A percentile compares a stretch with the other conserved stretches of the same genome.
These are phyloP conservation scores for Verticillium klebahnii DNA, from an alignment of 2,329 filamentous ascomycete species.

Conservation along the genomic window DNA sequence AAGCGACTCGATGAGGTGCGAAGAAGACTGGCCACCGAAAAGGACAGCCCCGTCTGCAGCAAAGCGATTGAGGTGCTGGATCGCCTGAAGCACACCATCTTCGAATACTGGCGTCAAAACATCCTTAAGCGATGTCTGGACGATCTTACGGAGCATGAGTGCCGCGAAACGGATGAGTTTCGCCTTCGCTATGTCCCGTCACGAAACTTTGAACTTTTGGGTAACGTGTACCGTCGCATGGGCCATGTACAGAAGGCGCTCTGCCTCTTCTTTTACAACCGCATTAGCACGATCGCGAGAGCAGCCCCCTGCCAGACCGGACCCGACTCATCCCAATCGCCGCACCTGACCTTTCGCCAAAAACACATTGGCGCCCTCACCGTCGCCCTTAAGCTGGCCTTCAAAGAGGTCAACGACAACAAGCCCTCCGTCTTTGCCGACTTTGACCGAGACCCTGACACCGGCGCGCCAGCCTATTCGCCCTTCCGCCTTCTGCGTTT, in stretches of 20 bases:
- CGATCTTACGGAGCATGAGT: not conserved
- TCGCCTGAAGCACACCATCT: conserved; percentile 14
- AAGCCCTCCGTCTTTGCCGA: not conserved
- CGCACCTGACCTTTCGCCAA: not conserved
- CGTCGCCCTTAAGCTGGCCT: not conserved
- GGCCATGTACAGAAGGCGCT: conserved; percentile 28
- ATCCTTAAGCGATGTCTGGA: conserved; percentile 5
- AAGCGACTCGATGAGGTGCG: conserved; percentile 13
- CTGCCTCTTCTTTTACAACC: conserved; percentile 30
- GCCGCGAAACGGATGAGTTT: conserved; percentile 22
- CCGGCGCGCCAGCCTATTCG: not conserved
- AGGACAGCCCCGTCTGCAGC: conserved; percentile 1
- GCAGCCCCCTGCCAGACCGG: not conserved
- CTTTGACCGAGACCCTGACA: not conserved
- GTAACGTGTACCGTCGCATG: conserved; percentile 18
- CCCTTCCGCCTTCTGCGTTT: conserved; percentile 3
- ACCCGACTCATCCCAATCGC: not conserved
- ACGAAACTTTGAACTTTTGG: conserved; percentile 8
- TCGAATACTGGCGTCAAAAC: conserved; percentile 1
- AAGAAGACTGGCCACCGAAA: conserved; percentile 14
- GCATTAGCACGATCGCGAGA: conserved; percentile 11
- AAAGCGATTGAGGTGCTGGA: conserved; percentile 14
- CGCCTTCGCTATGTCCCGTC: conserved; percentile 31
- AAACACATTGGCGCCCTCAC: not conserved
- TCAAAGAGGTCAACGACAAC: not conserved